These are phyloP conservation scores for Dioscorea alata DNA, from an alignment of 106 monocot species.

Conservation along the genomic window DNA sequence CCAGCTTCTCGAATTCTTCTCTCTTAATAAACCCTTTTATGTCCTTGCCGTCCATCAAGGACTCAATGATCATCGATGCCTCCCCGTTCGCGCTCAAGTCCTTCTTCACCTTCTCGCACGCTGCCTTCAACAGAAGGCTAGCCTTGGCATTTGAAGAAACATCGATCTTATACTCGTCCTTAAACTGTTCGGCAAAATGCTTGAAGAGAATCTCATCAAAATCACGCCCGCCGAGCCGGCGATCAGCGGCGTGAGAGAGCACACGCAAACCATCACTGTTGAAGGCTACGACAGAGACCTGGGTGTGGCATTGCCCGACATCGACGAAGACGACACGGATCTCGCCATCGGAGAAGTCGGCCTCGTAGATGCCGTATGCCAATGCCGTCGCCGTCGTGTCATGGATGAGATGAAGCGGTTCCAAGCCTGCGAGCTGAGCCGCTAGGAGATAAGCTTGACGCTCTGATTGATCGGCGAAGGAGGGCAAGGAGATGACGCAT, in stretches of 20 bases:
- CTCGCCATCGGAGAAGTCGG: slow-evolving; percentile 12
- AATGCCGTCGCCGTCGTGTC: slow-evolving; percentile 71
- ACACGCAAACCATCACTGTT: slow-evolving; percentile 44
- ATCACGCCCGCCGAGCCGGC: slow-evolving; percentile 71
- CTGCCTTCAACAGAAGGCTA: slow-evolving; percentile 35
- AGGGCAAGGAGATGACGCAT: slow-evolving; percentile 78
- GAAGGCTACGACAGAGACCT: slow-evolving; percentile 58
- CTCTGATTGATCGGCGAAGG: slow-evolving; percentile 59
- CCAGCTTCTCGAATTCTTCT: slow-evolving; percentile 85
- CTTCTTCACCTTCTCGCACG: slow-evolving; percentile 94
- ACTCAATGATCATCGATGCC: slow-evolving; percentile 70
- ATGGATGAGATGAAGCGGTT: slow-evolving; percentile 64
- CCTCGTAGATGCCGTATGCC: slow-evolving; percentile 71
- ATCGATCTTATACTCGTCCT: slow-evolving; percentile 54
- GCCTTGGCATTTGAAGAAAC: slow-evolving; percentile 58
- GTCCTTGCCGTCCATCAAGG: slow-evolving; percentile 95
- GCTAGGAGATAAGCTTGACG: slow-evolving; percentile 73
- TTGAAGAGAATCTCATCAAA: slow-evolving; percentile 77
- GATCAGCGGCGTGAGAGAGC: slow-evolving; percentile 56
- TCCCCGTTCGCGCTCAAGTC: slow-evolving; percentile 79
- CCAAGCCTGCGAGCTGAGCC: slow-evolving; percentile 68
- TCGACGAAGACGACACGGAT: slow-evolving; percentile 58
- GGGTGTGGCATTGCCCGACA: slow-evolving; percentile 80
- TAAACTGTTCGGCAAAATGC: slow-evolving; percentile 58
- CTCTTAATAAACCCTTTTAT: slow-evolving; percentile 79